These are phyloP conservation scores for Dittrichia graveolens DNA, from an alignment of 129 eudicot genomes.

Conservation along the genomic window DNA sequence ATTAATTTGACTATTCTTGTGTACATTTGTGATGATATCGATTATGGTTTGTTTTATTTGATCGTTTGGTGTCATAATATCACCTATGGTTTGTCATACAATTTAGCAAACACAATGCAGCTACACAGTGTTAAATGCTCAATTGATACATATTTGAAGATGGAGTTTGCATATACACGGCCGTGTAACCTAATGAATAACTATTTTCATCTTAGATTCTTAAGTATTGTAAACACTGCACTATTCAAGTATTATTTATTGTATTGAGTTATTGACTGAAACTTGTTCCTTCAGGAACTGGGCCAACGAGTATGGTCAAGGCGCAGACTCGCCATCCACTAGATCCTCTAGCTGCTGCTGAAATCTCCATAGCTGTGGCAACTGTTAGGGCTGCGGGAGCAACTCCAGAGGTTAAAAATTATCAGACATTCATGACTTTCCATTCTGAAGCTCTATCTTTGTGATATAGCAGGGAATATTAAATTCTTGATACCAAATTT, in stretches of 20 bases:
- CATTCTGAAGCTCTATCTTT: background rate
- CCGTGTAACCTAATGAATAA: background rate
- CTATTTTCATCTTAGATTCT: background rate
- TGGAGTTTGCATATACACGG: background rate
- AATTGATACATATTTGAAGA: background rate
- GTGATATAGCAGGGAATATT: conserved; percentile 14
- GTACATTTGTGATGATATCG: too few relatives aligned
- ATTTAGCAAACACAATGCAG: conserved; percentile 1
- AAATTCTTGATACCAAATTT: background rate
- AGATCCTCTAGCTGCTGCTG: conserved; percentile 67
- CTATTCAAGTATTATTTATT: background rate
- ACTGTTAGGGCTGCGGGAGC: conserved; percentile 69
- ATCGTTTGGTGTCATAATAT: background rate
- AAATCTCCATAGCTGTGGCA: conserved; percentile 64
- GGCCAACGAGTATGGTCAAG: conserved; percentile 55
- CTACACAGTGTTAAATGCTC: background rate
- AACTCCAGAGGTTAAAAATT: conserved; percentile 54
- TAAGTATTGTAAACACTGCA: background rate
- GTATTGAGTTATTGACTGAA: conserved; percentile 28
- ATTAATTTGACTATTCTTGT: too few relatives aligned
- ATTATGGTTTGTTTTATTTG: too few relatives aligned
- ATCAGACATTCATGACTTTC: background rate
- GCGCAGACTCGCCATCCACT: conserved; percentile 64
- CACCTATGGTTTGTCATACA: conserved; percentile 17
- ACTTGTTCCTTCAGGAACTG: conserved; percentile 32